phyloP scores from a whole-genome alignment of 1,284 basidiomycete genomes.

The Wallemia ichthyophaga region DNA sequence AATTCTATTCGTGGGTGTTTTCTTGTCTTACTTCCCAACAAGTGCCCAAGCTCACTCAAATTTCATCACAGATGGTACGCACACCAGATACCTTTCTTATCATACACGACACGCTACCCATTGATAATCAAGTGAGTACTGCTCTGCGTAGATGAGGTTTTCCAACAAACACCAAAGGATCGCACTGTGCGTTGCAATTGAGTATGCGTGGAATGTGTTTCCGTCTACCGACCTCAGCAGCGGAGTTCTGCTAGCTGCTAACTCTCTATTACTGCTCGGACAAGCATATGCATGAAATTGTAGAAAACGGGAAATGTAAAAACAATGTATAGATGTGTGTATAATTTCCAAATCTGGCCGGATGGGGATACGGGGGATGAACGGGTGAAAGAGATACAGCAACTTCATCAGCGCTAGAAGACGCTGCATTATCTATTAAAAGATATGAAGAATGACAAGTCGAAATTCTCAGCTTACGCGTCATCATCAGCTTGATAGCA shows the following conservation, averaged over 20 bases:
- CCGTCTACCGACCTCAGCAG: constrained; percentile 51
- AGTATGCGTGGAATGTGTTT: constrained; percentile 64
- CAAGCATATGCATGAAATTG: not conserved
- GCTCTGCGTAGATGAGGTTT: no score
- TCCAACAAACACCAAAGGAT: constrained; percentile 23
- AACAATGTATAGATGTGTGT: not conserved
- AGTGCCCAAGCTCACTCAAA: no score
- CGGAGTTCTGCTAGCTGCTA: constrained; percentile 26
- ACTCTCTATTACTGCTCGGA: constrained; percentile 30
- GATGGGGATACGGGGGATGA: no score
- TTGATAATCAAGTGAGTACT: constrained; percentile 27
- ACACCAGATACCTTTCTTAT: constrained; percentile 60
- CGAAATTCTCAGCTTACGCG: not conserved
- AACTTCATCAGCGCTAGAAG: not conserved
- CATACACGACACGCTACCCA: constrained; percentile 40
- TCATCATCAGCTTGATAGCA: not conserved
- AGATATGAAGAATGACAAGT: no score
- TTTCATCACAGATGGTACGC: constrained; percentile 29
- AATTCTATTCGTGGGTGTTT: constrained; percentile 67
- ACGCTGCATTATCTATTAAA: no score
- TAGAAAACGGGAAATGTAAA: not conserved
- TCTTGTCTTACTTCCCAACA: not conserved
- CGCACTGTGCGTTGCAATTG: constrained; percentile 29
- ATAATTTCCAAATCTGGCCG: no score
- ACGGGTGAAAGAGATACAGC: no score